Conservation (phyloP, 345 rosid genomes). For the Kandelia obovata region DNA sequence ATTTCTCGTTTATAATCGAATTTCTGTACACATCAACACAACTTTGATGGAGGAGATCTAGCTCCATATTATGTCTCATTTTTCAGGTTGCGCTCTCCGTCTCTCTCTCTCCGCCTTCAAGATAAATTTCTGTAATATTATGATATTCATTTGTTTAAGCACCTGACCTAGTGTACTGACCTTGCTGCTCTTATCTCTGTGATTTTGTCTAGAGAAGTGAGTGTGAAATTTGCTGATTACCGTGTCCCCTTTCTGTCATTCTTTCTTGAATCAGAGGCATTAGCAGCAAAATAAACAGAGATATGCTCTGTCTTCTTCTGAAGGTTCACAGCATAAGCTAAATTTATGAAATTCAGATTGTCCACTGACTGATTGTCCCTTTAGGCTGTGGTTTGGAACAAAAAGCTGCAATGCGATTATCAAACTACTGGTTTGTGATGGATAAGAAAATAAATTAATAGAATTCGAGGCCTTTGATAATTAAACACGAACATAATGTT, state of each 20-base stretch:
- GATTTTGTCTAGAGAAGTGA: not conserved
- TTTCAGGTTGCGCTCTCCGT: slow-evolving; percentile 41
- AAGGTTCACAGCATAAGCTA: slow-evolving; percentile 55
- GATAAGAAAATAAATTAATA: not conserved
- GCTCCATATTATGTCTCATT: slow-evolving; percentile 58
- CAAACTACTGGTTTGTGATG: not conserved
- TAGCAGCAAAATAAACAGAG: slow-evolving; percentile 57
- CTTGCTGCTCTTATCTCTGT: slow-evolving; percentile 3
- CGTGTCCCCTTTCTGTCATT: slow-evolving; percentile 2
- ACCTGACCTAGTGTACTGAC: not conserved
- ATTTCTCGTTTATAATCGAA: slow-evolving; percentile 1
- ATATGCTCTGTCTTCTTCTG: slow-evolving; percentile 64
- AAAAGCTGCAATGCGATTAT: not conserved
- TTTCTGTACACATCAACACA: slow-evolving; percentile 32
- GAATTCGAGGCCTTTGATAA: not conserved
- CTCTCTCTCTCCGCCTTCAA: slow-evolving; percentile 13
- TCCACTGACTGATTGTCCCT: not conserved
- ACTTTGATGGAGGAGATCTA: slow-evolving; percentile 53
- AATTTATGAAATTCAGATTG: not conserved
- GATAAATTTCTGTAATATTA: slow-evolving; percentile 8
- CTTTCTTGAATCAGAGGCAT: slow-evolving; percentile 48
- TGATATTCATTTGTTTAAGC: not conserved
- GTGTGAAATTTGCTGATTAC: too few species aligned
- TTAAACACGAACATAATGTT: not conserved
- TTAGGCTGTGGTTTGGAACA: slow-evolving; percentile 1